A percentile compares a stretch with the other conserved stretches of the same genome.
phyloP scores from a whole-genome alignment of 805 yeast genomes.

The Suhomyces xylopsoci region DNA sequence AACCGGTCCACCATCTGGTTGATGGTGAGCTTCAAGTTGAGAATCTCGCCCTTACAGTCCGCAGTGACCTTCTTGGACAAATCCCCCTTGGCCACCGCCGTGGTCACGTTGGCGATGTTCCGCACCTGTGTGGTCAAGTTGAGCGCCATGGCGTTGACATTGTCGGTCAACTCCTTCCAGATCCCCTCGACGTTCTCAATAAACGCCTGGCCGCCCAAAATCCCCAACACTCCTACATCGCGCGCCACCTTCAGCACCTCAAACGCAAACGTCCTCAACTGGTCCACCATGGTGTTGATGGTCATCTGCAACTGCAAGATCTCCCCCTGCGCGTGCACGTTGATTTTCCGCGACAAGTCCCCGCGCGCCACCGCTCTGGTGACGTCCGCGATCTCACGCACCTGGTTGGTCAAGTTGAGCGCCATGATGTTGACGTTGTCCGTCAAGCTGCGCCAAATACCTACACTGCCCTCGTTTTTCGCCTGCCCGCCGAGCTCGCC shows the following conservation, averaged over 20 bases:
- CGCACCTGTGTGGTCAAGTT: conserved; percentile 86
- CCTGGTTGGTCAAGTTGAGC: conserved; percentile 63
- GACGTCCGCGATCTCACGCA: conserved; percentile 84
- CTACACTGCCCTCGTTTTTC: conserved; percentile 77
- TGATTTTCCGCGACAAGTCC: conserved; percentile 76
- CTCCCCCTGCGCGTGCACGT: conserved; percentile 91
- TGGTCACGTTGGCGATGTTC: conserved; percentile 82
- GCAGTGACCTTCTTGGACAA: conserved; percentile 79
- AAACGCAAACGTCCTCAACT: conserved; percentile 75
- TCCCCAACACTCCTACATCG: conserved; percentile 87
- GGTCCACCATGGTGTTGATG: conserved; percentile 86
- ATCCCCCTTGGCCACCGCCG: conserved; percentile 85
- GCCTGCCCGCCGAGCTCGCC: conserved; percentile 92
- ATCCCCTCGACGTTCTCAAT: conserved; percentile 79
- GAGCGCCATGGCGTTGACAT: conserved; percentile 86
- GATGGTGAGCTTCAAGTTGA: conserved; percentile 45
- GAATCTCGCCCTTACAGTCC: conserved; percentile 68
- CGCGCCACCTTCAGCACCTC: conserved; percentile 86
- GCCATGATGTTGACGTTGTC: conserved; percentile 91
- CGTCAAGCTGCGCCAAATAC: conserved; percentile 82
- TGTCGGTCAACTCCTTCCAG: conserved; percentile 84
- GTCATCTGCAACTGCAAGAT: conserved; percentile 81
- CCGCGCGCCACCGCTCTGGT: conserved; percentile 88
- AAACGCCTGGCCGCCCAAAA: conserved; percentile 84
- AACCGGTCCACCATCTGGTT: conserved; percentile 52